phyloP scores from a whole-genome alignment of 2,329 filamentous ascomycete species.

The Alternaria conjuncta region DNA sequence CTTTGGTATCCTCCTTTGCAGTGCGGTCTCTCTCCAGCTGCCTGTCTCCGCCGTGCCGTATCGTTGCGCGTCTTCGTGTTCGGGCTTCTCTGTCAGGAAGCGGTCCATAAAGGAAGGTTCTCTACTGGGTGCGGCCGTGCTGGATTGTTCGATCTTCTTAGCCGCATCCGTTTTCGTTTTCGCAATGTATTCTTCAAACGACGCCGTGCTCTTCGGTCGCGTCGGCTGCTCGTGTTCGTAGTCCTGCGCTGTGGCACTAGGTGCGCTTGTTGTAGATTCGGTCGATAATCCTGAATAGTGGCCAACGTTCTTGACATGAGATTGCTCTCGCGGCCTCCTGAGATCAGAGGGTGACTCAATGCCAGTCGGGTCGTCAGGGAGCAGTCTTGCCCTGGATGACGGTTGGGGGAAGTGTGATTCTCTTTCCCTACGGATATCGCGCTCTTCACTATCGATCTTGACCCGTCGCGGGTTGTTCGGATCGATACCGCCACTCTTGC shows the following conservation, averaged over 20 bases:
- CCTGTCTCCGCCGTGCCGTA: background rate
- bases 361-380: constrained; percentile 24
- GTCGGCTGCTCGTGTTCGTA: background rate
- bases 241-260: background rate
- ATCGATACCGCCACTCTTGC: background rate
- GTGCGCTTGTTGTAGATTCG: background rate
- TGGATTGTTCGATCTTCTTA: background rate
- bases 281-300: background rate
- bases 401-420: constrained; percentile 23
- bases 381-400: constrained; percentile 21
- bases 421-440: background rate
- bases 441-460: constrained; percentile 7
- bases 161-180: constrained; percentile 1
- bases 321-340: constrained; percentile 31
- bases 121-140: constrained; percentile 10
- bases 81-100: constrained; percentile 25
- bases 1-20: constrained; percentile 19
- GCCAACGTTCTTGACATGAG: constrained; percentile 8
- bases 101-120: constrained; percentile 33
- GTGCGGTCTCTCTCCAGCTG: constrained; percentile 36
- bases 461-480: constrained; percentile 24
- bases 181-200: background rate
- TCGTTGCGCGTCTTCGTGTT: background rate
- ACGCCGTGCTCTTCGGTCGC: constrained; percentile 8
- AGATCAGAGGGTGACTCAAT: constrained; percentile 43